These are phyloP conservation scores for Ichthyophthirius multifiliis DNA, from an alignment of 169 alveolate genomes.

Conservation along the genomic window DNA sequence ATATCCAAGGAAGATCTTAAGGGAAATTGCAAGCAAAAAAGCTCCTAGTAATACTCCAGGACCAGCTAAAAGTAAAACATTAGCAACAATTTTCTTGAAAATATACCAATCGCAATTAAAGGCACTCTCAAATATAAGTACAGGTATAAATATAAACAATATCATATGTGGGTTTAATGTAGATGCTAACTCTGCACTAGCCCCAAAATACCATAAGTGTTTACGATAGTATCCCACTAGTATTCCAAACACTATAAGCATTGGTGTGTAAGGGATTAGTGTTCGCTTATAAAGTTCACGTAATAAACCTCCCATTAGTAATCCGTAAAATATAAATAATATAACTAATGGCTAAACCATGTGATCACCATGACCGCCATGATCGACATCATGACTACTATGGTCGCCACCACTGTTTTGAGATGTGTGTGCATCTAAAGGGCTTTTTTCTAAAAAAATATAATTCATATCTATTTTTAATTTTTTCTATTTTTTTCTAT, in stretches of 20 bases:
- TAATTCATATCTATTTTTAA: too few species aligned
- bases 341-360: neutral
- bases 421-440: neutral
- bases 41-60: constrained; percentile 56
- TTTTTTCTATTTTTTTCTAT: too few species aligned
- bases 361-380: neutral
- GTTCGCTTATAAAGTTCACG: constrained; percentile 24
- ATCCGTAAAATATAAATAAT: neutral
- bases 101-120: constrained; percentile 57
- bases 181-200: constrained; percentile 28
- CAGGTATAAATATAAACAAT: constrained; percentile 45
- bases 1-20: constrained; percentile 47
- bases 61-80: constrained; percentile 44
- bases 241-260: constrained; percentile 31
- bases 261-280: constrained; percentile 37
- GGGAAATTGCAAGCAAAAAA: constrained; percentile 47
- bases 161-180: constrained; percentile 43
- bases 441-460: too few species aligned
- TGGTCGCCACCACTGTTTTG: neutral
- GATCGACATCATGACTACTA: neutral
- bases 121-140: constrained; percentile 60
- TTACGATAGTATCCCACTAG: constrained; percentile 5
- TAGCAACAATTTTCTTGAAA: constrained; percentile 36
- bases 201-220: constrained; percentile 6
- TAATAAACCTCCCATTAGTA: neutral